Evolutionary conservation across 768 basidiomycete species (phyloP), one percentile per base, ranked within the genome.

Genomic region (Suillus tomentosus): DNA sequence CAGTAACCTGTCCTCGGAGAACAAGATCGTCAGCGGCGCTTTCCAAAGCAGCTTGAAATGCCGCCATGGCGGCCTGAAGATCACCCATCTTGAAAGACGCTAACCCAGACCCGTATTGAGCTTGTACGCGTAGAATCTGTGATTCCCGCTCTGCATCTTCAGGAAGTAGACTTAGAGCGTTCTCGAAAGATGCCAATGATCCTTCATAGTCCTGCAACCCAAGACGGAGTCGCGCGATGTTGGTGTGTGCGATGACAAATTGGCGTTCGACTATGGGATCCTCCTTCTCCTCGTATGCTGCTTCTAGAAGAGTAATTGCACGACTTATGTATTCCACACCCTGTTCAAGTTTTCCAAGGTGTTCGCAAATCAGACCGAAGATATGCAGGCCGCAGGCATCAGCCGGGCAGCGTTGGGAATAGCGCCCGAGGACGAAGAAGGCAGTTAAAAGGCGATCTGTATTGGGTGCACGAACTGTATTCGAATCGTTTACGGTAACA

Each of bases 201-300:
- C 81, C 84, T 0, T 80, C 76, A 70, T 86, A 88, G 61, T 91
- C 82, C 14, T 79, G 77, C 3, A 81, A 71, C 0, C 88, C 80
- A n/a, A 96, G 78, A 22, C 85, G 82, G 31, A 96, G 73, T 11
- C 97, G 86, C 0, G 89, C 97, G 9, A 94, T 78, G 64, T 91
- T 96, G 27, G 85, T 79, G 66, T 95, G 91, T 0, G 95, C 92
- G 45, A 95, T 85, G 6, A 85, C 86, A 71, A 90, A 99, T 61
- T 85, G 88, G 58, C 81, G 78, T 75, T 98, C 97, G 13, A 94
- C 85, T 27, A 80, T 78, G 1, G 88, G 76, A 61, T 94, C 90
- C 74, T 99, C 97, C 15, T 85, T 85, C 61, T 90, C 87, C 73
- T 99, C 97, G 77, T 97, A 99, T 34, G 84, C 83, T 2, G 86